Evolutionary conservation across 192 early-diverging fungal genomes (phyloP).

Genomic region (Linnemannia zychae): DNA sequence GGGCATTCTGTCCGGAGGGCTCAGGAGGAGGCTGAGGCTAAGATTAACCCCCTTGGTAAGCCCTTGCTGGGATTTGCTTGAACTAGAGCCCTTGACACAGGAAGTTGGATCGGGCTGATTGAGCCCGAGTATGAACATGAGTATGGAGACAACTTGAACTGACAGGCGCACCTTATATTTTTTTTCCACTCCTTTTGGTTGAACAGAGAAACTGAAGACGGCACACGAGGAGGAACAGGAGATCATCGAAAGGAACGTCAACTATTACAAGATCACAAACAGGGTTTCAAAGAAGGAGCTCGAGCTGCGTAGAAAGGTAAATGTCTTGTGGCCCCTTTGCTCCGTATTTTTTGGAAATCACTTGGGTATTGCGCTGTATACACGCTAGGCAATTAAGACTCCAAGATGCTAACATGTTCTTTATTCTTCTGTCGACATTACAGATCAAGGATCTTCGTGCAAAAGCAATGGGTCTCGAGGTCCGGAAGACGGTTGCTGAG

Average conservation of each 20-base stretch:
- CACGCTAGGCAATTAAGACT: too few relatives aligned
- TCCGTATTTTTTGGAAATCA: too few relatives aligned
- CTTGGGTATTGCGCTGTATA: too few relatives aligned
- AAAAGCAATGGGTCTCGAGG: slow-evolving; percentile 17
- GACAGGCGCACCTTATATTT: not conserved
- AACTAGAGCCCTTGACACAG: too few relatives aligned
- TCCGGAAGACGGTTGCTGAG: slow-evolving; percentile 26
- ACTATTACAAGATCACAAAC: slow-evolving; percentile 39
- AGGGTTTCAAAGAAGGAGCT: slow-evolving; percentile 53
- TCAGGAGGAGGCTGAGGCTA: slow-evolving; percentile 51
- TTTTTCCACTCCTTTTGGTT: not conserved
- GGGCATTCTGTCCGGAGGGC: slow-evolving; percentile 53
- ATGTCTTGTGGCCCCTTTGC: too few relatives aligned
- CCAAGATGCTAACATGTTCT: too few relatives aligned
- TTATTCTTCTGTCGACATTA: too few relatives aligned
- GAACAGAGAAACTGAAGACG: slow-evolving; percentile 35
- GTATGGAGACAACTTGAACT: not conserved
- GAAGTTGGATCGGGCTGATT: too few relatives aligned
- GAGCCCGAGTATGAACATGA: too few relatives aligned
- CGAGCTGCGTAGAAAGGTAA: slow-evolving; percentile 49
- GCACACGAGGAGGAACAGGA: slow-evolving; percentile 33
- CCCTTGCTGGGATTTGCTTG: too few relatives aligned
- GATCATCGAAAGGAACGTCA: slow-evolving; percentile 31
- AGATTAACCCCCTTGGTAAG: slow-evolving; percentile 61
- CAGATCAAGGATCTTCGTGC: slow-evolving; percentile 54